Percentiles rank a stretch among this genome's conserved stretches.
Evolutionary conservation across 805 yeast species (phyloP).

Genomic region (Candida silvicultrix): DNA sequence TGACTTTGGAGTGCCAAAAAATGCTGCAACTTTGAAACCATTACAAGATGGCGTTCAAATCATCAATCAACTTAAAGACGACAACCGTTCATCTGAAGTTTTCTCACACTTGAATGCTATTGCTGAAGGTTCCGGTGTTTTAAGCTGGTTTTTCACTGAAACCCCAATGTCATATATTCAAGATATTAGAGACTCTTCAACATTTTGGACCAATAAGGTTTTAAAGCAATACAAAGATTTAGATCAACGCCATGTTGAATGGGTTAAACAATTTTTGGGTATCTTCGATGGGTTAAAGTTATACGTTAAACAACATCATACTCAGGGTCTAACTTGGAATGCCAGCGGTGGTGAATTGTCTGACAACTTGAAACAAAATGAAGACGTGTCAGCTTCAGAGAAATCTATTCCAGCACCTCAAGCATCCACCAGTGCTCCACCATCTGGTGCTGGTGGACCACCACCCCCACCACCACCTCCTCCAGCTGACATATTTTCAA

Average conservation of each 20-base stretch:
- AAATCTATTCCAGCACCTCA: constrained; percentile 40
- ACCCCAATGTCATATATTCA: constrained; percentile 73
- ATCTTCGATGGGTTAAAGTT: constrained; percentile 64
- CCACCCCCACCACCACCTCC: constrained; percentile 91
- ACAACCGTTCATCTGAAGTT: constrained; percentile 59
- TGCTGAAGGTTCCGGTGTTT: constrained; percentile 82
- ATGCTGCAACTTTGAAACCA: constrained; percentile 57
- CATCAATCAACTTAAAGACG: constrained; percentile 64
- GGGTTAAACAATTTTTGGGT: constrained; percentile 67
- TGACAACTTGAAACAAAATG: constrained; percentile 34
- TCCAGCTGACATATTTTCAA: constrained; percentile 59
- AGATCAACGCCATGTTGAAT: constrained; percentile 63
- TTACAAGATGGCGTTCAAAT: constrained; percentile 53
- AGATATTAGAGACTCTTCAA: constrained; percentile 86
- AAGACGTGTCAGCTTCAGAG: constrained; percentile 26
- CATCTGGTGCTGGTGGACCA: constrained; percentile 81
- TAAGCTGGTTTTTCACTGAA: constrained; percentile 82
- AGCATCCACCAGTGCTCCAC: constrained; percentile 84
- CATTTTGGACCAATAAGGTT: constrained; percentile 90
- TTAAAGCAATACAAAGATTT: constrained; percentile 76
- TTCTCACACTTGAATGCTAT: constrained; percentile 74
- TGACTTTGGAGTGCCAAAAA: constrained; percentile 44
- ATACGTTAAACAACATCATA: constrained; percentile 71
- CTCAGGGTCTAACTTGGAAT: constrained; percentile 84
- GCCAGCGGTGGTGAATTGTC: constrained; percentile 51